These are phyloP conservation scores for Lithospermum erythrorhizon DNA, from an alignment of 257 asterid species.

Conservation along the genomic window DNA sequence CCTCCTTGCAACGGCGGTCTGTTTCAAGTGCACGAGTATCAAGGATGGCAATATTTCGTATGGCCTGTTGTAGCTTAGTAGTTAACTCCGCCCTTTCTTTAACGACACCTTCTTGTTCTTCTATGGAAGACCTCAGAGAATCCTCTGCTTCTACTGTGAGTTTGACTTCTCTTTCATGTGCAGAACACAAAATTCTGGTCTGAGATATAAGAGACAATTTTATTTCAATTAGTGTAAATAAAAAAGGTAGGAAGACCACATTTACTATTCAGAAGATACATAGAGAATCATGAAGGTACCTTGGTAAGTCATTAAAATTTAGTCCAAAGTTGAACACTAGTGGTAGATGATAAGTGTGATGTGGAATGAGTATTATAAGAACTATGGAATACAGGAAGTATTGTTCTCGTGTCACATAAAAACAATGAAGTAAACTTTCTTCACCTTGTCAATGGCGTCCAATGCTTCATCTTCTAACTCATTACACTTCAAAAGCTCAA, in stretches of 20 bases:
- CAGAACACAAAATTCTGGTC: constrained; percentile 51
- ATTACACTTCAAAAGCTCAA: constrained; percentile 26
- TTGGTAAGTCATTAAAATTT: background rate
- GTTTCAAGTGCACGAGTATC: constrained; percentile 58
- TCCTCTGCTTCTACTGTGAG: constrained; percentile 48
- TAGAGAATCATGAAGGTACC: constrained; percentile 1
- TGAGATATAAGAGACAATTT: constrained; percentile 15
- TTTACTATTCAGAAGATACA: background rate
- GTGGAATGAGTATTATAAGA: too few relatives aligned
- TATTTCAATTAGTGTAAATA: constrained; percentile 8
- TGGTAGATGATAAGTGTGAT: too few relatives aligned
- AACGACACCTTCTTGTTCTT: constrained; percentile 41
- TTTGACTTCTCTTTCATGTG: constrained; percentile 40
- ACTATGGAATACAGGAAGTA: background rate
- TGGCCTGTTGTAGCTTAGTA: constrained; percentile 37
- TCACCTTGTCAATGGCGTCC: constrained; percentile 43
- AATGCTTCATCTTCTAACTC: constrained; percentile 44
- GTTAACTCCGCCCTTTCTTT: constrained; percentile 33
- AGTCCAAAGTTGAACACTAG: background rate
- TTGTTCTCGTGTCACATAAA: background rate
- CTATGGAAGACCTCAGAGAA: constrained; percentile 25
- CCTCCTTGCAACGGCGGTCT: constrained; percentile 39
- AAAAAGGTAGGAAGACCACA: background rate
- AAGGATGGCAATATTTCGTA: constrained; percentile 44
- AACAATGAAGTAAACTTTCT: background rate